These are phyloP conservation scores for Neohortaea acidophila DNA, from an alignment of 495 filamentous ascomycete genomes.

Conservation along the genomic window DNA sequence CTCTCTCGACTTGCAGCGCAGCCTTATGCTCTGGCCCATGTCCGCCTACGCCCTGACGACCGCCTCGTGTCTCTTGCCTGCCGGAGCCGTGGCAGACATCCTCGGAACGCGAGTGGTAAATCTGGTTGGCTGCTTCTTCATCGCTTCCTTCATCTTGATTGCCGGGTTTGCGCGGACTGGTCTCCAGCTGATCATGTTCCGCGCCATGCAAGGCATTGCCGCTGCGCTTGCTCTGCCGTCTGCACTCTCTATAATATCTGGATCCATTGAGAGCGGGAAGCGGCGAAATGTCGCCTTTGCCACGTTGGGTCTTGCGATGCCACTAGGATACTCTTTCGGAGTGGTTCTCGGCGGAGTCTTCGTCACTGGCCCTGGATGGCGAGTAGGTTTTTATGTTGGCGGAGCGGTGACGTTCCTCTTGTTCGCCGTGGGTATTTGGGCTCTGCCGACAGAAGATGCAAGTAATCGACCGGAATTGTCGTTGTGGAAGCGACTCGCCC, in stretches of 20 bases:
- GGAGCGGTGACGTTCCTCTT: conserved; percentile 28
- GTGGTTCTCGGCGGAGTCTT: conserved; percentile 34
- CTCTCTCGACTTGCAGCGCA: conserved; percentile 19
- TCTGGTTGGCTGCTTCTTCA: conserved; percentile 32
- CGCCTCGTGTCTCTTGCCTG: conserved; percentile 35
- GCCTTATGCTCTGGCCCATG: conserved; percentile 10
- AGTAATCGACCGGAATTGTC: conserved; percentile 4
- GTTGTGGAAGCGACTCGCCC: conserved; percentile 14
- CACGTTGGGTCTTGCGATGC: conserved; percentile 31
- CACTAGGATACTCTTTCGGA: conserved; percentile 33
- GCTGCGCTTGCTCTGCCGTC: conserved; percentile 37
- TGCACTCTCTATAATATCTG: conserved; percentile 34
- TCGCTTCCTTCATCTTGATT: conserved; percentile 31
- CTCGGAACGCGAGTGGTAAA: conserved; percentile 32
- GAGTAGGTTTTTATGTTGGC: conserved; percentile 31
- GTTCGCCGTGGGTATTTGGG: conserved; percentile 26
- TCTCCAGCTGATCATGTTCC: conserved; percentile 36
- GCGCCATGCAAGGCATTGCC: conserved; percentile 35
- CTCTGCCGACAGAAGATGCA: conserved; percentile 18
- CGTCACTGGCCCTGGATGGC: conserved; percentile 34
- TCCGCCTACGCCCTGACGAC: conserved; percentile 25
- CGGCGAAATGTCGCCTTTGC: conserved; percentile 35
- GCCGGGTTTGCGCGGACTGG: conserved; percentile 32
- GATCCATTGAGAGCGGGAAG: conserved; percentile 28
- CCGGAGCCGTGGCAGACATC: conserved; percentile 38